Evolutionary conservation across 2,329 filamentous ascomycete species (phyloP).

Genomic region (Penicillium sp.): DNA sequence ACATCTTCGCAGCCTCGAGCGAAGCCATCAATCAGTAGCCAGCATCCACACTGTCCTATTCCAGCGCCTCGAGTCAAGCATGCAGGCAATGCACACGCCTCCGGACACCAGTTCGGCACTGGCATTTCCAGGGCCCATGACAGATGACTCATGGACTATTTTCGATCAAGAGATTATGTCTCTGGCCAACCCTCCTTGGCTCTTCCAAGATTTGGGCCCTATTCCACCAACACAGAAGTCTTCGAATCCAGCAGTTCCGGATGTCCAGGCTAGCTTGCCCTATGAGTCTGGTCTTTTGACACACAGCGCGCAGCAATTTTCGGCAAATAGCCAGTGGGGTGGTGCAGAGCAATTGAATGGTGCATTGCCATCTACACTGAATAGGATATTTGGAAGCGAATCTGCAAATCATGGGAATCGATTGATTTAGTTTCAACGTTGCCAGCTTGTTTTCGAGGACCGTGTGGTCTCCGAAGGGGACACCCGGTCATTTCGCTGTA

Average conservation of each 20-base stretch:
- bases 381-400: neutral
- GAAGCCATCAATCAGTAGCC: constrained; percentile 21
- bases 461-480: no score
- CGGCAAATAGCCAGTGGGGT: neutral
- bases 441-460: no score
- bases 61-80: constrained; percentile 27
- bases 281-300: constrained; percentile 1
- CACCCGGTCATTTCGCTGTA: no score
- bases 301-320: neutral
- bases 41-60: constrained; percentile 30
- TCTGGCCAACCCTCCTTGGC: constrained; percentile 31
- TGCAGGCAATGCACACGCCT: constrained; percentile 33
- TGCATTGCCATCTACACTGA: neutral
- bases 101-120: constrained; percentile 25
- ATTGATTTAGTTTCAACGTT: neutral
- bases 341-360: neutral
- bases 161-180: constrained; percentile 35
- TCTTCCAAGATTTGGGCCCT: constrained; percentile 21
- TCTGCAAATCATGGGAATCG: neutral
- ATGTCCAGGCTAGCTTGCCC: neutral
- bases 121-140: constrained; percentile 19
- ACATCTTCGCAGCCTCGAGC: constrained; percentile 28
- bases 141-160: constrained; percentile 33
- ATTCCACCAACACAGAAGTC: constrained; percentile 11
- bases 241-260: neutral